Evolutionary conservation across 805 yeast genomes (phyloP), one percentile per base, ranked within the genome.

Genomic region (Candida broadrunensis): DNA sequence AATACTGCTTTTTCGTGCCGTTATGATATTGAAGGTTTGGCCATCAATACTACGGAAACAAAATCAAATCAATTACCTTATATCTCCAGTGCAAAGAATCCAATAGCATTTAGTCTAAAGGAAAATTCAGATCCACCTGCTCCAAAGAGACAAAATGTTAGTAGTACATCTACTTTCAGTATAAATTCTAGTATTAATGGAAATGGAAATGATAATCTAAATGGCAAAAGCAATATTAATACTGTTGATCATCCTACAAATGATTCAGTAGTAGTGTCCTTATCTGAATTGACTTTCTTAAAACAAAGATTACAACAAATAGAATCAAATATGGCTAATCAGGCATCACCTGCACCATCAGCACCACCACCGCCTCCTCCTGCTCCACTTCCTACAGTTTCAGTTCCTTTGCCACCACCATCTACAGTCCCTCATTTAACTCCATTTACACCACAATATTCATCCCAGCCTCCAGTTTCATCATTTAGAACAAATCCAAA

Each of bases 1-100:
- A 58, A 56, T 35, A 61, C 58, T 13, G 52, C 32, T 5, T 39
- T 35, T 9, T 6, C 35, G 11, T 39, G 45, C 34, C 13, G 12
- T 23, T 42, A 45, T 31, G 39, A 32, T 26, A 38, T 35, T 20
- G 27, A 30, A 5, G 29, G 20, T 15, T 19, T 38, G 4, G 12
- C 5, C 1, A 30, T 18, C 9, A 17, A 19, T 37, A 20, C 11
- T 34, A 19, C 34, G 13, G 36, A 14, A 14, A 15, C 14, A 7
- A 29, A 13, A 17, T 16, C 31, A 8, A 33, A 14, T 3, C 18
- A 30, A 3, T 33, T 44, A 3, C 58, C 61, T 2, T 56, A 56
- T 41, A 40, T 51, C 8, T 16, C 42, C 8, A 45, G 52, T 36
- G 58, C 58, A 12, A 49, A 43, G 33, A 51, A 44, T 32, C 61